Base-by-base conservation (phyloP, 1,139 yeast genomes). In the Magnusiomyces tetraspermus region DNA sequence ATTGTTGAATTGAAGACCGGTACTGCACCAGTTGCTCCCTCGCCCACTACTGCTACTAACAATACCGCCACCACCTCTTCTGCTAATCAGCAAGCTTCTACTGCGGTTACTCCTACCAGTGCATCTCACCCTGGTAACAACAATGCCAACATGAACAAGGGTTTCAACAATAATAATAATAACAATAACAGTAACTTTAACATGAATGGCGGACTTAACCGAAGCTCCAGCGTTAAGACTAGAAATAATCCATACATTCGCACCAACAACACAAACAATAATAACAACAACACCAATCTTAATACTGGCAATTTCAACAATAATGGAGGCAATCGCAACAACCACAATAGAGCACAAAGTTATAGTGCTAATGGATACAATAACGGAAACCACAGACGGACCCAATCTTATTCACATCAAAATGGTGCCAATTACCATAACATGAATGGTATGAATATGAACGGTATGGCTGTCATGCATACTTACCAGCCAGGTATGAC, bases 381-480 rank as follows among this genome's bases (percentile, higher is more conserved):
- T 23, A 48, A 31, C 21, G 31, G n/a, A 15, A 36, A 44, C 38
- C 44, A 47, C 8, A 46, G 49, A 42, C 41, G 50, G 6, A 42
- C 33, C 3, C 33, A 42, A 23, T 42, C 36, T 11, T 19, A 26
- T 24, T 24, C 46, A 8, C 8, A 19, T n/a, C 22, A 30, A 8
- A 26, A 38, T 19, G 42, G 24, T 6, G 19, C n/a, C 23, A 19
- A 15, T 28, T 13, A 43, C 36, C 21, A 43, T 11, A 28, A 26
- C 28, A n/a, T 19, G 24, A 38, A 38, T 38, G 24, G 24, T 24
- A 5, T 3, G 22, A 17, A 38, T 19, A 19, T 30, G 33, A 30
- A 30, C 13, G 33, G 33, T 13, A n/a, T n/a, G n/a, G n/a, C n/a
- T n/a, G n/a, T n/a, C n/a, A n/a, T n/a, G n/a, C n/a, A n/a, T n/a